Evolutionary conservation across 768 basidiomycete species (phyloP).

Genomic region (Suillus americanus): DNA sequence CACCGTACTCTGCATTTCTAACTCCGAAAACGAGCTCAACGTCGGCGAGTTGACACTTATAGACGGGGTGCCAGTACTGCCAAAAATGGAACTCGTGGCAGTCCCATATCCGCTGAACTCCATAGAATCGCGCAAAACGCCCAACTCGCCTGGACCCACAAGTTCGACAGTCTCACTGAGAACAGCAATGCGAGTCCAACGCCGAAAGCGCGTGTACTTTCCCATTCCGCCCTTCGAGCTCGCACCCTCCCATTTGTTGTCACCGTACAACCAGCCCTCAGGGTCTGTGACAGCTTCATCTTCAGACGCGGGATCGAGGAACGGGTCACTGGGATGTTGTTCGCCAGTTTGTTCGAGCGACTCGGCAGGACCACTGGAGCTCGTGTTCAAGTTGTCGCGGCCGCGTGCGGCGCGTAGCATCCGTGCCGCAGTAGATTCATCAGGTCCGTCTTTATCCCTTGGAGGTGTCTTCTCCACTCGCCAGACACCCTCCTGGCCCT

Average conservation of each 20-base stretch:
- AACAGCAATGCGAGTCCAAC: slow-evolving; percentile 85
- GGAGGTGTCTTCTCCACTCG: slow-evolving; percentile 67
- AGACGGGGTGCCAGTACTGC: slow-evolving; percentile 16
- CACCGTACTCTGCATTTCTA: slow-evolving; percentile 23
- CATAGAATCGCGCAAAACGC: slow-evolving; percentile 26
- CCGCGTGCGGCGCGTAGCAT: slow-evolving; percentile 56
- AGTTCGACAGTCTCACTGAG: slow-evolving; percentile 71
- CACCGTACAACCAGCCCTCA: slow-evolving; percentile 92
- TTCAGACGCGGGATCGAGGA: slow-evolving; percentile 35
- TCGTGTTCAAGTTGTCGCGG: slow-evolving; percentile 30
- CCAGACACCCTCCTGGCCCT: slow-evolving; percentile 48
- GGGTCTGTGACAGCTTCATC: slow-evolving; percentile 68
- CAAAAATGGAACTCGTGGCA: slow-evolving; percentile 18
- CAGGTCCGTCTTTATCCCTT: slow-evolving; percentile 37
- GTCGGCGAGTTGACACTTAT: slow-evolving; percentile 29
- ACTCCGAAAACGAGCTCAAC: slow-evolving; percentile 25
- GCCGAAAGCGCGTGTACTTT: slow-evolving; percentile 85
- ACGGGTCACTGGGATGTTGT: slow-evolving; percentile 27
- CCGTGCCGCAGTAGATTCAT: slow-evolving; percentile 44
- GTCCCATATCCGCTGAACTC: not conserved
- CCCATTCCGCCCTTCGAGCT: slow-evolving; percentile 81
- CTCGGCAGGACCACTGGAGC: slow-evolving; percentile 16
- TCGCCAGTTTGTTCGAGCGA: slow-evolving; percentile 25
- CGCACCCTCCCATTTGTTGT: slow-evolving; percentile 91
- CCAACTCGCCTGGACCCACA: slow-evolving; percentile 39